Percentiles rank a stretch among this genome's conserved stretches.
phyloP scores from a whole-genome alignment of 805 yeast species.

The Lipomyces lipofer region DNA sequence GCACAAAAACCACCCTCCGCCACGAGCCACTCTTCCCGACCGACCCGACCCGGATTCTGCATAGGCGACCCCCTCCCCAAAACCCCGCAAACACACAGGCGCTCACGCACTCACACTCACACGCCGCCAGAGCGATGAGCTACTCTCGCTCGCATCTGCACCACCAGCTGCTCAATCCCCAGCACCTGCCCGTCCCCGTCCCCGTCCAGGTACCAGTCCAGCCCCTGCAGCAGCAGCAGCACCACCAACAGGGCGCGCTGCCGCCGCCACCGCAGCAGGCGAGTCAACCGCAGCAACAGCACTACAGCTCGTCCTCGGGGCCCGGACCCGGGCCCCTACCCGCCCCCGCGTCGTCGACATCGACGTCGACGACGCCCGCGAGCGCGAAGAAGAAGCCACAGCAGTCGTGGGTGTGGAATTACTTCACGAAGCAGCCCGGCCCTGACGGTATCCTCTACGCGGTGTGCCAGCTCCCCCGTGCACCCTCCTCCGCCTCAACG shows the following conservation, averaged over 20 bases:
- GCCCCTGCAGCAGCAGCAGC: constrained; percentile 13
- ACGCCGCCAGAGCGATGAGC: constrained; percentile 15
- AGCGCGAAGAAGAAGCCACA: constrained; percentile 15
- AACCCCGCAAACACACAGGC: no score
- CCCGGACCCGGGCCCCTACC: background rate
- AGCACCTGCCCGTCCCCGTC: constrained; percentile 9
- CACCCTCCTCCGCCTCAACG: constrained; percentile 3
- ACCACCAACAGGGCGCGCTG: constrained; percentile 9
- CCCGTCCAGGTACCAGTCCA: constrained; percentile 7
- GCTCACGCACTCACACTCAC: no score
- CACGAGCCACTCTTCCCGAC: no score
- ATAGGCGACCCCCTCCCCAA: no score
- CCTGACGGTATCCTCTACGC: constrained; percentile 28
- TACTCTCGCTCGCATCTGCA: constrained; percentile 21
- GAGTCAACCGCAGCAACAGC: constrained; percentile 15
- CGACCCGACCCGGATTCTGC: no score
- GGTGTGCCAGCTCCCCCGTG: constrained; percentile 22
- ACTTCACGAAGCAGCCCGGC: constrained; percentile 23
- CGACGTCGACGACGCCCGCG: background rate
- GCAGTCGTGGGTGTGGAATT: constrained; percentile 31
- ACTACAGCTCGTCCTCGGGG: background rate
- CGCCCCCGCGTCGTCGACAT: background rate
- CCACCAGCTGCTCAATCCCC: constrained; percentile 27
- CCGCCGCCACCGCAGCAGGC: constrained; percentile 16
- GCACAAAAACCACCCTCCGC: no score